These are phyloP conservation scores for Pythium insidiosum DNA, from an alignment of 352 stramenopile genomes.

Conservation along the genomic window DNA sequence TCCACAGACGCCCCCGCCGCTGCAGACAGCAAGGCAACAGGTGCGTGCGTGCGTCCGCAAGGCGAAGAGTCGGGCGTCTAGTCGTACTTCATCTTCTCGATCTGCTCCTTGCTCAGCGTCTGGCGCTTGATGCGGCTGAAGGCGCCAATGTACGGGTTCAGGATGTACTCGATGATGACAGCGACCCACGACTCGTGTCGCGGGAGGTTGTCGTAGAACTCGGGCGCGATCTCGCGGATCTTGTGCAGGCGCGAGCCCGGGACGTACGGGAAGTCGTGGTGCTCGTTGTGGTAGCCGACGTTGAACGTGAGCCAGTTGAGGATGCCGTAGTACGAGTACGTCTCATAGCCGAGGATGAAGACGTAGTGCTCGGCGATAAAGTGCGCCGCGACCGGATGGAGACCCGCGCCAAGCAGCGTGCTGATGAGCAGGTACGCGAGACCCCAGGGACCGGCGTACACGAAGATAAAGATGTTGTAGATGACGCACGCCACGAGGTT, in stretches of 20 bases:
- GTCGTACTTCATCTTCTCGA: constrained; percentile 69
- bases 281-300: constrained; percentile 98
- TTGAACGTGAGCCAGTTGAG: constrained; percentile 97
- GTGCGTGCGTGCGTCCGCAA: too few relatives aligned
- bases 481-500: constrained; percentile 79
- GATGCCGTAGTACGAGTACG: constrained; percentile 97
- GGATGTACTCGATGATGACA: constrained; percentile 93
- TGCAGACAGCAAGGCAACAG: too few relatives aligned
- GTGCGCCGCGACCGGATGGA: constrained; percentile 95
- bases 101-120: constrained; percentile 39
- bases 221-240: constrained; percentile 84
- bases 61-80: too few relatives aligned
- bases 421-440: constrained; percentile 91
- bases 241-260: constrained; percentile 86
- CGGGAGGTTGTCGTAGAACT: constrained; percentile 95
- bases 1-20: too few relatives aligned
- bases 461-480: constrained; percentile 83
- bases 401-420: constrained; percentile 87
- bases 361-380: constrained; percentile 98
- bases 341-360: constrained; percentile 93
- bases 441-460: constrained; percentile 67
- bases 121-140: constrained; percentile 90
- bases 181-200: constrained; percentile 91
- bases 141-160: constrained; percentile 86
- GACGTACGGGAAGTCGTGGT: constrained; percentile 97